Percentiles rank a stretch among this genome's conserved stretches.
phyloP scores from a whole-genome alignment of 192 early-diverging fungal genomes.

The Pecoramyces ruminantium region DNA sequence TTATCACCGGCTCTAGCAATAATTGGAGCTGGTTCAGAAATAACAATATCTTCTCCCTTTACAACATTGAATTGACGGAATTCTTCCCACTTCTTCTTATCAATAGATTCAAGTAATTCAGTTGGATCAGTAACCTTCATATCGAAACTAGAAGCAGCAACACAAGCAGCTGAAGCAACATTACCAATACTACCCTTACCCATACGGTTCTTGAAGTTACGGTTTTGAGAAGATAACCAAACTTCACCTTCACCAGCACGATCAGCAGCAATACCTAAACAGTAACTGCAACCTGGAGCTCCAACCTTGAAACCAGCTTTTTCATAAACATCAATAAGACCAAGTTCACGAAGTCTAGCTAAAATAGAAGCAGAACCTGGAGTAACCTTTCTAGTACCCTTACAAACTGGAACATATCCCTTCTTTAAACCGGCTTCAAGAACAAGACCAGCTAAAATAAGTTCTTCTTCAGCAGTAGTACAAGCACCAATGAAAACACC shows the following conservation, averaged over 20 bases:
- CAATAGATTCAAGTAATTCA: conserved; percentile 46
- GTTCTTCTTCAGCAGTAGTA: conserved; percentile 67
- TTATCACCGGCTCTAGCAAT: conserved; percentile 21
- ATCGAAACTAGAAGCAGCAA: conserved; percentile 58
- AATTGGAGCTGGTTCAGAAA: conserved; percentile 46
- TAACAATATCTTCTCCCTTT: conserved; percentile 28
- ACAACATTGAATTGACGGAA: conserved; percentile 52
- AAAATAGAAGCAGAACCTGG: conserved; percentile 61
- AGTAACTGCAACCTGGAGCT: conserved; percentile 66
- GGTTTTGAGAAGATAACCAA: conserved; percentile 69
- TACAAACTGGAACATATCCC: conserved; percentile 35
- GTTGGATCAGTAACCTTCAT: conserved; percentile 54
- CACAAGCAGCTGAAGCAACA: conserved; percentile 58
- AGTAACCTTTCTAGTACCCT: conserved; percentile 53
- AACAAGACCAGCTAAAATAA: conserved; percentile 58
- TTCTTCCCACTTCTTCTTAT: conserved; percentile 38
- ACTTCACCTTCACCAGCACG: conserved; percentile 60
- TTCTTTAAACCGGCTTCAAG: conserved; percentile 55
- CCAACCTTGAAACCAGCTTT: conserved; percentile 56
- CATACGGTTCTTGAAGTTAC: conserved; percentile 75
- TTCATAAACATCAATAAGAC: conserved; percentile 54
- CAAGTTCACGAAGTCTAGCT: conserved; percentile 58
- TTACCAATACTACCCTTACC: conserved; percentile 64
- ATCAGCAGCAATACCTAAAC: conserved; percentile 62
- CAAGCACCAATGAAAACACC: conserved; percentile 70